Evolutionary conservation across 495 filamentous ascomycete species (phyloP).

Genomic region (Trichoderma erinaceum): DNA sequence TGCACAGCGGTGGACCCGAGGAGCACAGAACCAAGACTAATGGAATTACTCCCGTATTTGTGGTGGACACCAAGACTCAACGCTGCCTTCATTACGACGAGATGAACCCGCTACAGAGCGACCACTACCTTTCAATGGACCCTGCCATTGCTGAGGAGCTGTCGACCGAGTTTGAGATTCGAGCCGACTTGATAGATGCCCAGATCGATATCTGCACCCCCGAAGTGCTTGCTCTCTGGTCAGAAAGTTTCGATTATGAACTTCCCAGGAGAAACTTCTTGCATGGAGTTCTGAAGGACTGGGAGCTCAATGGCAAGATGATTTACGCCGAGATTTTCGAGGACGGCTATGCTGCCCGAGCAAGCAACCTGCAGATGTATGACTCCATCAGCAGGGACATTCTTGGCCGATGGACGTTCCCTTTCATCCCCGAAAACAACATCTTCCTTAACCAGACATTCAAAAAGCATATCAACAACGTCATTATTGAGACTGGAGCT

Average conservation of each 20-base stretch:
- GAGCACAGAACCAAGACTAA: conserved; percentile 67
- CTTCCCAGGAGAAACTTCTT: conserved; percentile 81
- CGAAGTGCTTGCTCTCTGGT: conserved; percentile 90
- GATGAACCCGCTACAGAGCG: conserved; percentile 43
- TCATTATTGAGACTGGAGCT: conserved; percentile 66
- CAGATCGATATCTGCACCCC: conserved; percentile 97
- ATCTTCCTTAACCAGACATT: conserved; percentile 70
- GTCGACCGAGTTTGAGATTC: conserved; percentile 64
- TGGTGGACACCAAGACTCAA: conserved; percentile 72
- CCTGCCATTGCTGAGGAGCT: conserved; percentile 54
- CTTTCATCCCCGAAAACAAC: conserved; percentile 88
- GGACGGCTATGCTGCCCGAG: conserved; percentile 75
- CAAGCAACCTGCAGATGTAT: conserved; percentile 79
- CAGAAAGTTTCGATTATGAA: conserved; percentile 96
- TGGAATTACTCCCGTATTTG: conserved; percentile 71
- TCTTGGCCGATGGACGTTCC: conserved; percentile 83
- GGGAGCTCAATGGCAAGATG: conserved; percentile 91
- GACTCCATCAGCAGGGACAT: conserved; percentile 86
- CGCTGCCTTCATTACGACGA: conserved; percentile 94
- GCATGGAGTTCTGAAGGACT: conserved; percentile 89
- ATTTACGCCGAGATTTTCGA: conserved; percentile 85
- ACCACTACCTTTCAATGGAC: conserved; percentile 61
- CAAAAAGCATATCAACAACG: conserved; percentile 60
- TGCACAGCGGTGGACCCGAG: conserved; percentile 66
- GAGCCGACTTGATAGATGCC: conserved; percentile 86